These are phyloP conservation scores for Corymbia maculata DNA, from an alignment of 345 rosid genomes.

Conservation along the genomic window DNA sequence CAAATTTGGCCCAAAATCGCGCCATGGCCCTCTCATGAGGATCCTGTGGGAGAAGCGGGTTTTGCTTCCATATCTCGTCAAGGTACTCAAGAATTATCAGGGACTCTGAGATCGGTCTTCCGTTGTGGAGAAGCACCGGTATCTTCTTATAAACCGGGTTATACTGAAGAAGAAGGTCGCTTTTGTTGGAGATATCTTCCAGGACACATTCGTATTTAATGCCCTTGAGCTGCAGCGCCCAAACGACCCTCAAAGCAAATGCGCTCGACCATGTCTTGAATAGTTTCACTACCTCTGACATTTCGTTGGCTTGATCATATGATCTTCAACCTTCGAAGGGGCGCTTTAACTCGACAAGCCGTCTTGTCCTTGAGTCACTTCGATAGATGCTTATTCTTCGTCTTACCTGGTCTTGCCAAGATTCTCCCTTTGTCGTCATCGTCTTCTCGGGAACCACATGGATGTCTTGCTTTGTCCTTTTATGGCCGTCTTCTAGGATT, in stretches of 20 bases:
- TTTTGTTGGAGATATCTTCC: neutral
- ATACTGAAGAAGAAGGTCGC: neutral
- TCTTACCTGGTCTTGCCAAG: neutral
- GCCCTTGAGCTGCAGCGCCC: neutral
- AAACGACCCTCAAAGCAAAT: neutral
- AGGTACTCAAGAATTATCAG: neutral
- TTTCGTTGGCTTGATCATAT: neutral
- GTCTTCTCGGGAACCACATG: neutral
- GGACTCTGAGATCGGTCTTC: neutral
- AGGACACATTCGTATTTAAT: neutral
- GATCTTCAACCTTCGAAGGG: neutral
- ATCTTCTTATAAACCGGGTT: neutral
- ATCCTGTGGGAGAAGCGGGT: neutral
- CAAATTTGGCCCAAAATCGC: neutral
- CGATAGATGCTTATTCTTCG: neutral
- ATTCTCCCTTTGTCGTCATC: neutral
- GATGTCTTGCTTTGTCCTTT: neutral
- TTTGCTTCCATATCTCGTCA: neutral
- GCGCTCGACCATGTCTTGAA: constrained; percentile 3
- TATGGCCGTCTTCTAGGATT: neutral
- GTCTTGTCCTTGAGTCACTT: neutral
- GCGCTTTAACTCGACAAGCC: neutral
- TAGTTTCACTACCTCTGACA: constrained; percentile 1
- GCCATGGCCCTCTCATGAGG: neutral
- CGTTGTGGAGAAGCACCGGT: neutral